These are phyloP conservation scores for Clohesyomyces aquaticus DNA, from an alignment of 495 filamentous ascomycete species.

Conservation along the genomic window DNA sequence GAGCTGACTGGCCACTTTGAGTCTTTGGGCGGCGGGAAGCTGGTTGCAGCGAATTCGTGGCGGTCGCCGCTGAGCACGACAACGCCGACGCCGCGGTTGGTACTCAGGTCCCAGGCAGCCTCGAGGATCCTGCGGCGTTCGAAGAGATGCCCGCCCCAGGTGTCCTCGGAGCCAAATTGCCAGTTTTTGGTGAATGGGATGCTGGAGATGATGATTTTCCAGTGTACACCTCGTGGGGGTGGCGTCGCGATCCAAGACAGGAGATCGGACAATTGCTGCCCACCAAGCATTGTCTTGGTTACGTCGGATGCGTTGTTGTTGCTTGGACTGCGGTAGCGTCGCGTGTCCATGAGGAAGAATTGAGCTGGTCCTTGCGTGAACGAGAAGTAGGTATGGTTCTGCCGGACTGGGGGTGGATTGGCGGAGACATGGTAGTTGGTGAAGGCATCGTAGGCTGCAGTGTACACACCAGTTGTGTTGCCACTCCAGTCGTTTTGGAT, in stretches of 20 bases:
- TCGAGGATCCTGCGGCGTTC: conserved; percentile 81
- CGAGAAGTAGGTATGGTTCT: conserved; percentile 74
- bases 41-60: conserved; percentile 93
- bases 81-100: conserved; percentile 70
- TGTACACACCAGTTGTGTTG: conserved; percentile 73
- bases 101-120: conserved; percentile 82
- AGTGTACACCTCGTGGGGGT: conserved; percentile 75
- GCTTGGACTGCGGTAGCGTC: conserved; percentile 75
- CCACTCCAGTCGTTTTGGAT: conserved; percentile 88
- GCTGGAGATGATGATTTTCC: conserved; percentile 88
- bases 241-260: conserved; percentile 72
- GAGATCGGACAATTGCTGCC: conserved; percentile 75
- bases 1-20: conserved; percentile 60
- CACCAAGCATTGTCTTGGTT: conserved; percentile 84
- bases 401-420: conserved; percentile 72
- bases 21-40: conserved; percentile 71
- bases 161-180: conserved; percentile 79
- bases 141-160: conserved; percentile 85
- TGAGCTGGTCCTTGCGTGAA: conserved; percentile 88
- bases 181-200: conserved; percentile 98
- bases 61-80: conserved; percentile 86
- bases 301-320: conserved; percentile 46
- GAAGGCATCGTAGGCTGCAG: conserved; percentile 82
- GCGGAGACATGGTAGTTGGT: conserved; percentile 78
- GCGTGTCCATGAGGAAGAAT: conserved; percentile 94